Conservation (phyloP, 2,329 filamentous ascomycete species). For the Cytospora paraplurivora region DNA sequence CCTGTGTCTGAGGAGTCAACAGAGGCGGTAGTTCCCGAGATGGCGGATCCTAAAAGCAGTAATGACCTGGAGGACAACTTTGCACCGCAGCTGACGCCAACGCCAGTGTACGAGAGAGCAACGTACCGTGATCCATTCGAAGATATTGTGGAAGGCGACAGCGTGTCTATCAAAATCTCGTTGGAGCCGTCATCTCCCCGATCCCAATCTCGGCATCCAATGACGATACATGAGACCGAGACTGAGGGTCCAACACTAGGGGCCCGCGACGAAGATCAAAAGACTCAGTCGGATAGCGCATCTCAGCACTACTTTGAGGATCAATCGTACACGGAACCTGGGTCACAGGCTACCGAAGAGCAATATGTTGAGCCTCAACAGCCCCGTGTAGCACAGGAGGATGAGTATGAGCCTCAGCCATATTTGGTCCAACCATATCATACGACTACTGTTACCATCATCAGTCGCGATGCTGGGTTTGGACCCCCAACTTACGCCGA, state of each 20-base stretch:
- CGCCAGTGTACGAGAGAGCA: conserved; percentile 37
- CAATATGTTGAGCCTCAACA: conserved; percentile 5
- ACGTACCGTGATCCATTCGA: conserved; percentile 56
- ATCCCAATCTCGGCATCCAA: conserved; percentile 1
- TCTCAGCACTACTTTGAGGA: conserved; percentile 20
- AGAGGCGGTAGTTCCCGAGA: conserved; percentile 25
- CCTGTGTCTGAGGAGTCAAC: conserved; percentile 38
- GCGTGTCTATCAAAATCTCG: conserved; percentile 45
- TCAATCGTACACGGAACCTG: conserved; percentile 26
- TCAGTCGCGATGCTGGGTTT: conserved; percentile 49
- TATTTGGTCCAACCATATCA: conserved; percentile 41
- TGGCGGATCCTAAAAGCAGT: conserved; percentile 5
- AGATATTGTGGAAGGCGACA: conserved; percentile 43
- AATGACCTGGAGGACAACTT: conserved; percentile 31
- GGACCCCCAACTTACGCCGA: conserved; percentile 30
- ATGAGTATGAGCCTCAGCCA: conserved; percentile 45
- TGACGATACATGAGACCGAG: conserved; percentile 33
- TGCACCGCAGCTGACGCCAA: conserved; percentile 33
- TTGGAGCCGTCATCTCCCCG: conserved; percentile 40
- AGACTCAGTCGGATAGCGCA: conserved; percentile 16
- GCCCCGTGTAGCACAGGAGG: conserved; percentile 17
- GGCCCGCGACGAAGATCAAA: conserved; percentile 38
- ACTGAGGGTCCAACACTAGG: conserved; percentile 34
- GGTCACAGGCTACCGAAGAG: conserved; percentile 13
- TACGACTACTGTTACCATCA: conserved; percentile 52